These are phyloP conservation scores for Eurotiales sp. DNA, from an alignment of 2,329 filamentous ascomycete genomes.

Conservation along the genomic window DNA sequence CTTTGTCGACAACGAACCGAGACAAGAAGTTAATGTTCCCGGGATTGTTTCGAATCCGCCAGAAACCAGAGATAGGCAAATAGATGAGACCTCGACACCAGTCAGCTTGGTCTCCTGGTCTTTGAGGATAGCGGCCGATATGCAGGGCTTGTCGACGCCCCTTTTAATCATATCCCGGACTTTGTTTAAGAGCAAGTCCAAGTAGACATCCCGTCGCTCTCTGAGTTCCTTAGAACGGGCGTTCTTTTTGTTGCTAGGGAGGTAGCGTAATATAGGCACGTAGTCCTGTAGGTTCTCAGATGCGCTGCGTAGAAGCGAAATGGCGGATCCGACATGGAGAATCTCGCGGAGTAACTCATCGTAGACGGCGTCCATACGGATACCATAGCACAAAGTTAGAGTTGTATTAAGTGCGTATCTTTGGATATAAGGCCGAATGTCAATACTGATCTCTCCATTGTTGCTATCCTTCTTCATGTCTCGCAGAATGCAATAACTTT, in stretches of 20 bases:
- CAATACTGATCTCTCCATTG: slow-evolving; percentile 57
- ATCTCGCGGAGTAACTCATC: slow-evolving; percentile 68
- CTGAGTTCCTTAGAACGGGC: slow-evolving; percentile 59
- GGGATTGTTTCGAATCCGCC: slow-evolving; percentile 75
- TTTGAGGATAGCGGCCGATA: slow-evolving; percentile 63
- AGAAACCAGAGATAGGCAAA: slow-evolving; percentile 71
- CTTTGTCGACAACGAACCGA: slow-evolving; percentile 6
- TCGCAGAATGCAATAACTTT: slow-evolving; percentile 64
- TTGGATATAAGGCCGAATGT: slow-evolving; percentile 65
- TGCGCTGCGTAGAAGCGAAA: slow-evolving; percentile 70
- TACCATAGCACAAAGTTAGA: slow-evolving; percentile 70
- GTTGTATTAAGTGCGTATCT: slow-evolving; percentile 69
- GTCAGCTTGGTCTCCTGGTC: slow-evolving; percentile 62
- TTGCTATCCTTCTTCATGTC: slow-evolving; percentile 59
- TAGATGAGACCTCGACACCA: slow-evolving; percentile 66
- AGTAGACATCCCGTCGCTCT: slow-evolving; percentile 60
- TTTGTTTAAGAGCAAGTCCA: slow-evolving; percentile 52
- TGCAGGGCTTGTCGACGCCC: slow-evolving; percentile 61
- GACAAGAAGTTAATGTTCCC: slow-evolving; percentile 57
- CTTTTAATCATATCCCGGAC: slow-evolving; percentile 55
- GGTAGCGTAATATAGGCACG: slow-evolving; percentile 63
- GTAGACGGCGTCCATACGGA: slow-evolving; percentile 65
- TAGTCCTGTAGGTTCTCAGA: slow-evolving; percentile 80
- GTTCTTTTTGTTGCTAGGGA: slow-evolving; percentile 53
- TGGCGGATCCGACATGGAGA: slow-evolving; percentile 66